Conservation (phyloP, 306 rosid genomes). For the peach (Prunus persica) region DNA sequence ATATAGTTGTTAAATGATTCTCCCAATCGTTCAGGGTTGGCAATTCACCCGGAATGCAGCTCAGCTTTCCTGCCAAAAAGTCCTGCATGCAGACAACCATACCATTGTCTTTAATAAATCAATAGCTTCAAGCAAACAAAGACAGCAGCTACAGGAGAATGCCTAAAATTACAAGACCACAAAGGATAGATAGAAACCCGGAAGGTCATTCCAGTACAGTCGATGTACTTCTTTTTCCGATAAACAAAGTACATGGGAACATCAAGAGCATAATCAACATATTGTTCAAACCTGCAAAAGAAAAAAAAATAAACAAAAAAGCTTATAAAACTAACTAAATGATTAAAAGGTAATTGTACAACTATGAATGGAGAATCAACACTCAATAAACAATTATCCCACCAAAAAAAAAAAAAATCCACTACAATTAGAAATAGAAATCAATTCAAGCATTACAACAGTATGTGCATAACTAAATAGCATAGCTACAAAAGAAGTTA, state of each 20-base stretch:
- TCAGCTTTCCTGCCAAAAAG: constrained; percentile 84
- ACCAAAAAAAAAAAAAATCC: background rate
- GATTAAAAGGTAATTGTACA: constrained; percentile 10
- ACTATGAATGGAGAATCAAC: background rate
- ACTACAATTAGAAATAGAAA: background rate
- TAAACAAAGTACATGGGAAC: constrained; percentile 97
- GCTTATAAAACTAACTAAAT: constrained; percentile 15
- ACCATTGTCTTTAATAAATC: background rate
- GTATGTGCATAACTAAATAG: background rate
- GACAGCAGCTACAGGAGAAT: background rate
- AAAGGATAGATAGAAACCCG: constrained; percentile 65
- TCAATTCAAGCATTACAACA: background rate
- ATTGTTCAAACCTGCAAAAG: constrained; percentile 82
- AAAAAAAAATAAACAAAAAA: background rate
- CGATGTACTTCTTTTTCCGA: constrained; percentile 70
- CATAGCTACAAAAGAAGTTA: background rate
- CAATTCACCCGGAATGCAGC: constrained; percentile 79
- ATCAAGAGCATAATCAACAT: constrained; percentile 93
- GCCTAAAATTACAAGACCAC: constrained; percentile 12
- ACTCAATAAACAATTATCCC: background rate
- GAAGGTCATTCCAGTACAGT: constrained; percentile 94
- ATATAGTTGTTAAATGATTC: constrained; percentile 94
- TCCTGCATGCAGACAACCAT: constrained; percentile 49
- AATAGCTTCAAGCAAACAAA: background rate
- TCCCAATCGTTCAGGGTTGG: constrained; percentile 98